phyloP scores from a whole-genome alignment of 768 basidiomycete genomes.

The Fomitopsis serialis region DNA sequence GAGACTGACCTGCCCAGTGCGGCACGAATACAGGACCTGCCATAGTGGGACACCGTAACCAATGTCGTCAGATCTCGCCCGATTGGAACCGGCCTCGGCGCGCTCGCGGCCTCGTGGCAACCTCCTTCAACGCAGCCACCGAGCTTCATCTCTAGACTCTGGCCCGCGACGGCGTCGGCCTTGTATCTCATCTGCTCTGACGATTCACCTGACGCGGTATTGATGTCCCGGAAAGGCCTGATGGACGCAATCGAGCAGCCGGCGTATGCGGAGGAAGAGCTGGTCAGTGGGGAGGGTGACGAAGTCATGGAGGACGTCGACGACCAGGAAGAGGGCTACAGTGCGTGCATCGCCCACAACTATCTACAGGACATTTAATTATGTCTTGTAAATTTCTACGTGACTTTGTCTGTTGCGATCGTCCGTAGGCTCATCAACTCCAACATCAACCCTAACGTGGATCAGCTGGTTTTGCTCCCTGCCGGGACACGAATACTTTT shows the following conservation, averaged over 20 bases:
- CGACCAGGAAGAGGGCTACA: constrained; percentile 72
- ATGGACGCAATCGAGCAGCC: constrained; percentile 7
- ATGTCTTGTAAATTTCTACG: constrained; percentile 1
- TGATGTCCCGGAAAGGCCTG: constrained; percentile 17
- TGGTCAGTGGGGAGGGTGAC: constrained; percentile 54
- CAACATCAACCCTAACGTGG: constrained; percentile 90
- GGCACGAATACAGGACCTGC: background rate
- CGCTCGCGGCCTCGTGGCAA: constrained; percentile 14
- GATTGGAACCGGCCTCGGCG: background rate
- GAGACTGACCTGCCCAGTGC: no score
- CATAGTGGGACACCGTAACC: background rate
- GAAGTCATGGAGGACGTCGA: constrained; percentile 72
- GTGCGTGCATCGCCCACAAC: constrained; percentile 44
- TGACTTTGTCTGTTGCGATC: background rate
- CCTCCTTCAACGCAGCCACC: constrained; percentile 5
- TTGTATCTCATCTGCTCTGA: background rate
- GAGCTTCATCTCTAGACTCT: background rate
- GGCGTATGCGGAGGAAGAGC: constrained; percentile 55
- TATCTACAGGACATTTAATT: background rate
- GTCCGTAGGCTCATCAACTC: constrained; percentile 76
- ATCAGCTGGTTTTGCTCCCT: constrained; percentile 95
- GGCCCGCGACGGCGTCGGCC: background rate
- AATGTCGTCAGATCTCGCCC: constrained; percentile 1
- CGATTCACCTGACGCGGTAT: background rate
- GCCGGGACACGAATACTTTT: constrained; percentile 96